Evolutionary conservation across 495 filamentous ascomycete species (phyloP).

Genomic region (Daldinia vernicosa): DNA sequence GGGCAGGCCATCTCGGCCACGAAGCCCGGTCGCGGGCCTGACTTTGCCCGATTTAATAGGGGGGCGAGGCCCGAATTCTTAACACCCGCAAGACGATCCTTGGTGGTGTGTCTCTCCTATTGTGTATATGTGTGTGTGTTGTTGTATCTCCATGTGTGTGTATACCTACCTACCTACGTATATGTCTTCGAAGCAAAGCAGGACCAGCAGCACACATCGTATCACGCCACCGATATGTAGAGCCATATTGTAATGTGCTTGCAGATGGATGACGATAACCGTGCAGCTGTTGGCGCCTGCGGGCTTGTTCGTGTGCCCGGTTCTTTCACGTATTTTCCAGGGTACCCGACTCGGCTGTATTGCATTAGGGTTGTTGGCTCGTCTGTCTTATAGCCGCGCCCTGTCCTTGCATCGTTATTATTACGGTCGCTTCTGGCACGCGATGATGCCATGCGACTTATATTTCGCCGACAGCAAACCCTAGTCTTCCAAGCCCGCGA

Average conservation of each 20-base stretch:
- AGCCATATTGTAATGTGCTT: conserved; percentile 22
- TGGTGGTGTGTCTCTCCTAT: conserved; percentile 4
- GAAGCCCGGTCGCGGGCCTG: conserved; percentile 35
- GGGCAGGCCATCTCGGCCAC: conserved; percentile 35
- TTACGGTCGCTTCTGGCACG: conserved; percentile 28
- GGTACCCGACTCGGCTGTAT: conserved; percentile 45
- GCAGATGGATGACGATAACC: conserved; percentile 43
- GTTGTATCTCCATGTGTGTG: conserved; percentile 7
- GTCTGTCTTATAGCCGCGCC: conserved; percentile 40
- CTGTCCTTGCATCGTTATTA: conserved; percentile 31
- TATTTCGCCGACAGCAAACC: conserved; percentile 42
- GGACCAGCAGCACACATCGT: conserved; percentile 5
- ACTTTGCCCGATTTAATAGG: conserved; percentile 20
- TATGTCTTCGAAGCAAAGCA: conserved; percentile 10
- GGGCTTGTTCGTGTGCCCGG: conserved; percentile 33
- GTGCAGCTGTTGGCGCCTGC: conserved; percentile 37
- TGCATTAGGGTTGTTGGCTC: conserved; percentile 35
- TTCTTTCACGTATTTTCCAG: conserved; percentile 41
- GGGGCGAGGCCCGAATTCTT: conserved; percentile 21
- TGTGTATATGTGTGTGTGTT: conserved; percentile 9
- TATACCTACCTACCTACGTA: no score
- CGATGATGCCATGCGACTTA: conserved; percentile 43
- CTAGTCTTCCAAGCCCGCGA: conserved; percentile 18
- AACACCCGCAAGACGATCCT: conserved; percentile 6
- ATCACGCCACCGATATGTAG: conserved; percentile 35